Conservation (phyloP, 495 filamentous ascomycete genomes). For the Hypomontagnella monticulosa region DNA sequence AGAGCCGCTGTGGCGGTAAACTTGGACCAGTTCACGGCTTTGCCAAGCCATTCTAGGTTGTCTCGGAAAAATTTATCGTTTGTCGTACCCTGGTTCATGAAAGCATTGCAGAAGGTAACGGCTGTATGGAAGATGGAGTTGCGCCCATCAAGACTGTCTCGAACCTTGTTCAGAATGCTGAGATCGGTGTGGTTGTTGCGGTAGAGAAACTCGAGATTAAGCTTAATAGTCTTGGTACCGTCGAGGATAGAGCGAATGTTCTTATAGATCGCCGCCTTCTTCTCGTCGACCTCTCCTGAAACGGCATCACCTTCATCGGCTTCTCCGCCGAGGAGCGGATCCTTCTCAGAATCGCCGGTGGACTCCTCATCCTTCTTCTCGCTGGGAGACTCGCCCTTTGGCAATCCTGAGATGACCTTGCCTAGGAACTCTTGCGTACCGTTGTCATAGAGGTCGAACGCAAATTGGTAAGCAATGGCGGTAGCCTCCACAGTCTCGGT, state of each 20-base stretch:
- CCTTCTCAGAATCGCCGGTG: slow-evolving; percentile 59
- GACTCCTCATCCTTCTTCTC: slow-evolving; percentile 60
- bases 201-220: slow-evolving; percentile 96
- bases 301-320: slow-evolving; percentile 42
- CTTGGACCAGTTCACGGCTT: slow-evolving; percentile 99
- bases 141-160: slow-evolving; percentile 91
- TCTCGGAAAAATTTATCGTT: slow-evolving; percentile 97
- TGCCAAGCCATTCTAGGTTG: slow-evolving; percentile 97
- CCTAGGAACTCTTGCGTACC: slow-evolving; percentile 96
- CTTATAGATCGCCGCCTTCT: slow-evolving; percentile 69
- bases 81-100: slow-evolving; percentile 99
- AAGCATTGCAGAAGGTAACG: slow-evolving; percentile 96
- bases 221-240: slow-evolving; percentile 88
- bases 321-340: slow-evolving; percentile 53
- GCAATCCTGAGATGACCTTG: slow-evolving; percentile 85
- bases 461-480: slow-evolving; percentile 94
- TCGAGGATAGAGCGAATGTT: slow-evolving; percentile 87
- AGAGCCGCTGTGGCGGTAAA: slow-evolving; percentile 97
- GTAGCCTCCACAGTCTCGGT: slow-evolving; percentile 79
- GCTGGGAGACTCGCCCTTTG: slow-evolving; percentile 63
- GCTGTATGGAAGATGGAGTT: slow-evolving; percentile 99
- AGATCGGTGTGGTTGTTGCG: slow-evolving; percentile 87
- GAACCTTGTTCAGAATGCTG: slow-evolving; percentile 91
- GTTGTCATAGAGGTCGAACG: slow-evolving; percentile 97
- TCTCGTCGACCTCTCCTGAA: slow-evolving; percentile 55